Evolutionary conservation across 164 flowering plant species (phyloP), one percentile per base, ranked within the genome.

Genomic region (Umbilicus rupestris): DNA sequence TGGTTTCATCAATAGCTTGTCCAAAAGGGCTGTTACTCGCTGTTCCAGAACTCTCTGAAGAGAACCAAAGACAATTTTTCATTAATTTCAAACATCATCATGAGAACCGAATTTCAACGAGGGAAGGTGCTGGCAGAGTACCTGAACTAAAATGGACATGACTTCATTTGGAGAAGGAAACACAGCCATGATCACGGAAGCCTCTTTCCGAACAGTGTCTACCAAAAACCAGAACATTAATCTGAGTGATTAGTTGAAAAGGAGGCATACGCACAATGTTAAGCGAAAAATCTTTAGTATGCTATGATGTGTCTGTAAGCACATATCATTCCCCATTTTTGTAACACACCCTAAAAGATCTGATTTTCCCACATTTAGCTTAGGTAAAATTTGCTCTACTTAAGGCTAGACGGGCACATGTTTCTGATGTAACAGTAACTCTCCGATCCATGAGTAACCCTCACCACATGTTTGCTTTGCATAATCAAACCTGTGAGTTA

Each of bases 91-190:
- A 50, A 5, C 46, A 55, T 6, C 37, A 17, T 16, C 10, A 39
- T 7, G 3, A 22, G 24, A 14, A 39, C 26, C 29, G 19, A 24
- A 47, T 11, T 44, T 47, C n/a, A 45, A 6, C 28, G 20, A 16
- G 49, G 55, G 68, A 41, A 20, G n/a, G 20, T 8, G 58, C 64
- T 41, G 64, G 44, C 59, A 49, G 47, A 45, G 63, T 81, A 92
- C 99, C 97, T 95, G 99, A 73, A 95, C 94, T 69, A 95, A 77
- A 69, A 95, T 92, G 63, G 92, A 74, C 99, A 92, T 95, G 66
- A 95, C 99, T 62, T 90, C 97, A 77, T 88, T 84, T 46, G 99
- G 97, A 68, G 94, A 88, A 69, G 99, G 99, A 72, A 95, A 95
- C n/a, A 95, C 99, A 41, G 97, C 97, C 77, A 75, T 85, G 68